These are phyloP conservation scores for Cytauxzoon felis DNA, from an alignment of 169 alveolate genomes.

Conservation along the genomic window DNA sequence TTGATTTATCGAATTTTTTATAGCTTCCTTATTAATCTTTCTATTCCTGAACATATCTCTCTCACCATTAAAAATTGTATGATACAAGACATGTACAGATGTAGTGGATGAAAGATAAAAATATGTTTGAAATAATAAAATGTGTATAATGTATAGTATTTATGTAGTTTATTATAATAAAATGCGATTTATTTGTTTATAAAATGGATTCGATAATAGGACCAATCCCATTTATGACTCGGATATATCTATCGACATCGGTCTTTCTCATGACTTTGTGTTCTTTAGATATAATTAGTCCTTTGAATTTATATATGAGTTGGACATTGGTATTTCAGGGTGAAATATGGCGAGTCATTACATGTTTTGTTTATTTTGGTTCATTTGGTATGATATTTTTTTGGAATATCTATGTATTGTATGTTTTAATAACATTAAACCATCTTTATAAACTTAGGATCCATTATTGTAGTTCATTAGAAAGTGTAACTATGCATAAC, in stretches of 20 bases:
- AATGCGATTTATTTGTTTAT: not conserved
- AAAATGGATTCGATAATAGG: conserved; percentile 45
- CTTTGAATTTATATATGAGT: conserved; percentile 77
- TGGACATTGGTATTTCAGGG: conserved; percentile 78
- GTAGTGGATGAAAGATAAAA: too few relatives aligned
- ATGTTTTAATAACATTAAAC: conserved; percentile 62
- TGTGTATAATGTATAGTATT: too few relatives aligned
- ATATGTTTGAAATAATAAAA: too few relatives aligned
- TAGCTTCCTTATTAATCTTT: too few relatives aligned
- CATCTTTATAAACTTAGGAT: conserved; percentile 37
- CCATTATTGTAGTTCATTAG: conserved; percentile 76
- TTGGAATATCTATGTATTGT: conserved; percentile 88
- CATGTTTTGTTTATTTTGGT: conserved; percentile 88
- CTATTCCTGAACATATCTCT: too few relatives aligned
- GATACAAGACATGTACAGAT: too few relatives aligned
- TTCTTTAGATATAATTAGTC: conserved; percentile 79
- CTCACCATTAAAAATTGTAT: too few relatives aligned
- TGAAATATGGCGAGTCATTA: conserved; percentile 85
- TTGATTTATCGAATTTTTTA: too few relatives aligned
- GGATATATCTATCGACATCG: conserved; percentile 75
- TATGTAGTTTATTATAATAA: not conserved
- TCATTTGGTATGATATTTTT: conserved; percentile 84
- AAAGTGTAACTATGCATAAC: conserved; percentile 72
- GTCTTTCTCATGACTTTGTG: conserved; percentile 75
- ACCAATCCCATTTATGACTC: conserved; percentile 76